Base-by-base conservation (phyloP, 345 rosid genomes). In the Ricinus communis region DNA sequence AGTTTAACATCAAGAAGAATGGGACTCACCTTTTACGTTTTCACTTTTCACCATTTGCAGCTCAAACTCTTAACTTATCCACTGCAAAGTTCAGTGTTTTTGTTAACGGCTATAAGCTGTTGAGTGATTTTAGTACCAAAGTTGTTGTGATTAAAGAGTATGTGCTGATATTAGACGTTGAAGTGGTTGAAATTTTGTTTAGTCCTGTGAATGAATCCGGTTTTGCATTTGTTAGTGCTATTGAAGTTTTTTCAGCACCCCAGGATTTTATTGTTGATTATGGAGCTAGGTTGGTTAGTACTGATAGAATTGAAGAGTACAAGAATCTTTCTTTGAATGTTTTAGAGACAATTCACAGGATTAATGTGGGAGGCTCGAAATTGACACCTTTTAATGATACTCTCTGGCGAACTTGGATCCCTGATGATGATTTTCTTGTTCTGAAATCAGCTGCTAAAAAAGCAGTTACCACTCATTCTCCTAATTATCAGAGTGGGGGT, bases 331-430 rank as follows among this genome's bases (percentile, higher is more conserved):
- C 91, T 4, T 83, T 86, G 1, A 85, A 82, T 62, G 84, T 91
- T 56, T 83, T 94, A 33, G 96, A 90, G 85, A 86, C 93, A 0
- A 67, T 94, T 68, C 86, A 85, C 55, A 84, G 98, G 82, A 86
- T 91, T 70, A 94, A 94, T 82, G 91, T 94, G 51, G 98, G 98
- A 47, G 98, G 98, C 38, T 80, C 61, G 22, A 85, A 82, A 38
- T 59, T 94, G 78, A 90, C 95, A 1, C 96, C 98, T 24, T 90
- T 94, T 69, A 94, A 94, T 76, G 98, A 94, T 74, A 81, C 96
- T 19, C 18, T 94, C 77, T 91, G 96, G 98, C 87, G 98, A 85
- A 84, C 90, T 61, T 94, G 98, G 98, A 72, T 85, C 43, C 91
- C 95, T 64, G 98, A 94, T 65, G 96, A 90, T 14, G 84, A 83